Percentiles rank a stretch among this genome's conserved stretches.
These are phyloP conservation scores for Waltiozyma sp. DNA, from an alignment of 1,139 yeast species.

Conservation along the genomic window DNA sequence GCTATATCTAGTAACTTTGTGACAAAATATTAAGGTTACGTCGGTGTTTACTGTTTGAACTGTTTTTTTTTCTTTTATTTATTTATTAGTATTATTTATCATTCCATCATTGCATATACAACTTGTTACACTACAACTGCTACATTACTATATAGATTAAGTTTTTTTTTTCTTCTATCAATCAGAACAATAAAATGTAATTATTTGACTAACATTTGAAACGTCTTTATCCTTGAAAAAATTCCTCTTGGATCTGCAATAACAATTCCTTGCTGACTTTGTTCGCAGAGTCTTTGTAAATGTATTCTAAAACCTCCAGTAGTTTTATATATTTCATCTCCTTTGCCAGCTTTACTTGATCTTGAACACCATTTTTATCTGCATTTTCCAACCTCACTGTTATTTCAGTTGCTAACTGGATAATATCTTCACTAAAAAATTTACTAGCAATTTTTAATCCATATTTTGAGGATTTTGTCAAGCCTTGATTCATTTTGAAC, in stretches of 20 bases:
- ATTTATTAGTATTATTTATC: background rate
- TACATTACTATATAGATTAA: too few species aligned
- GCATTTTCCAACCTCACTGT: slow-evolving; percentile 14
- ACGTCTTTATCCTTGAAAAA: slow-evolving; percentile 2
- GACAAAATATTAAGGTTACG: background rate
- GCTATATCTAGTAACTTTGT: background rate
- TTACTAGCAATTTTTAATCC: slow-evolving; percentile 21
- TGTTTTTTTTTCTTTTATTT: too few species aligned
- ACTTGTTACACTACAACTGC: background rate
- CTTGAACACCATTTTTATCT: background rate
- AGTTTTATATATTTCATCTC: slow-evolving; percentile 10
- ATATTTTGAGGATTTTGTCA: slow-evolving; percentile 20
- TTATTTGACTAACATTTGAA: too few species aligned
- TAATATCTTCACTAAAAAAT: slow-evolving; percentile 18
- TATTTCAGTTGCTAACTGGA: slow-evolving; percentile 20
- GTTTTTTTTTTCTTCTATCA: too few species aligned
- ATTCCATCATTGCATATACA: background rate
- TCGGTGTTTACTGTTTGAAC: too few species aligned
- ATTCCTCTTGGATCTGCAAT: slow-evolving; percentile 16
- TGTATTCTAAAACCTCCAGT: slow-evolving; percentile 13
- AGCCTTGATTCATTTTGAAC: slow-evolving; percentile 20
- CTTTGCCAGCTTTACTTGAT: slow-evolving; percentile 5
- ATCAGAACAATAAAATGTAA: too few species aligned
- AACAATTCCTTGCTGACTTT: slow-evolving; percentile 8
- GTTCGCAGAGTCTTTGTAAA: slow-evolving; percentile 2